These are phyloP conservation scores for Podila epicladia DNA, from an alignment of 192 early-diverging fungal species.

Conservation along the genomic window DNA sequence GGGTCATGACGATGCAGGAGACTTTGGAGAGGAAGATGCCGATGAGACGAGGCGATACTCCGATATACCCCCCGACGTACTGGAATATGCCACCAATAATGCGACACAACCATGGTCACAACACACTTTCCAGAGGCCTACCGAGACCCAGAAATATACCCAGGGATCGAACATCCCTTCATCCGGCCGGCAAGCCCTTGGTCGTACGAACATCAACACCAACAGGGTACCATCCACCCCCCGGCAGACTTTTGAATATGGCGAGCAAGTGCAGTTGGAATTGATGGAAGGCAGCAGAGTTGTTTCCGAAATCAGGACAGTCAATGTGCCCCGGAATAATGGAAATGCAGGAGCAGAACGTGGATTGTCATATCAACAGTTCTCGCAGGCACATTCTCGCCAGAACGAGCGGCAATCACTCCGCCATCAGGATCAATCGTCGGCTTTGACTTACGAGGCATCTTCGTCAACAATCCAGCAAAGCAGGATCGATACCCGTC, in stretches of 20 bases:
- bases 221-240: neutral
- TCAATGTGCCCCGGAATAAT: slow-evolving; percentile 6
- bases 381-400: slow-evolving; percentile 6
- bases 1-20: neutral
- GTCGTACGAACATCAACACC: slow-evolving; percentile 2
- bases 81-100: neutral
- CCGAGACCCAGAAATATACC: slow-evolving; percentile 5
- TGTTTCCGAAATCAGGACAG: slow-evolving; percentile 17
- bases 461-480: too few species aligned
- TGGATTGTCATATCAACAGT: slow-evolving; percentile 5
- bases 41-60: slow-evolving; percentile 5
- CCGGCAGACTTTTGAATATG: slow-evolving; percentile 10
- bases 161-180: neutral
- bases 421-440: too few species aligned
- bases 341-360: neutral
- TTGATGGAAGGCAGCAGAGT: slow-evolving; percentile 33
- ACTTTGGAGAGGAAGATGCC: neutral
- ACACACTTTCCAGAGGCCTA: neutral
- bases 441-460: too few species aligned
- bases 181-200: too few species aligned
- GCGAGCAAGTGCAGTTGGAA: slow-evolving; percentile 40
- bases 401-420: too few species aligned
- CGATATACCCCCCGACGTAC: neutral
- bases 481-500: too few species aligned
- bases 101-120: neutral